A percentile compares a stretch with the other conserved stretches of the same genome.
phyloP scores from a whole-genome alignment of 2,329 filamentous ascomycete genomes.

The Leptographium procerum region DNA sequence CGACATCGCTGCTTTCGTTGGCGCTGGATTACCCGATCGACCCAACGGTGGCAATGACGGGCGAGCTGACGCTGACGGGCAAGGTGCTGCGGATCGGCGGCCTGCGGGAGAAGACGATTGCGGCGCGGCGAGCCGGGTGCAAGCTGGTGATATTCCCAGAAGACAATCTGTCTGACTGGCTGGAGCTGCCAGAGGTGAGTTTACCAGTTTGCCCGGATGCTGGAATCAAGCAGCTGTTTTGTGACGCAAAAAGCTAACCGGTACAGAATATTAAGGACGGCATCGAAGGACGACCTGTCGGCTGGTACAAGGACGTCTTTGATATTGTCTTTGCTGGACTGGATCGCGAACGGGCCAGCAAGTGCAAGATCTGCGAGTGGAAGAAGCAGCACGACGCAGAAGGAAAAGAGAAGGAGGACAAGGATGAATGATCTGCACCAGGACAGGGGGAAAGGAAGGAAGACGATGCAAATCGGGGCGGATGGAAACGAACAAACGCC shows the following conservation, averaged over 20 bases:
- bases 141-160: conserved; percentile 89
- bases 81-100: conserved; percentile 94
- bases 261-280: conserved; percentile 92
- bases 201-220: conserved; percentile 26
- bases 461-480: background rate
- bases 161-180: conserved; percentile 94
- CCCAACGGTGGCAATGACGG: conserved; percentile 92
- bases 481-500: background rate
- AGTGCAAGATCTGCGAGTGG: conserved; percentile 52
- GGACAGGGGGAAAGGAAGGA: background rate
- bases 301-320: conserved; percentile 93
- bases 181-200: conserved; percentile 89
- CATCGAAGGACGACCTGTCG: conserved; percentile 80
- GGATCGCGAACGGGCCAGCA: conserved; percentile 61
- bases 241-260: background rate
- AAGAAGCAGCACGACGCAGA: conserved; percentile 36
- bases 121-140: conserved; percentile 81
- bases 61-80: conserved; percentile 90
- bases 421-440: conserved; percentile 6
- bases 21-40: conserved; percentile 68
- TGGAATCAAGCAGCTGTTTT: background rate
- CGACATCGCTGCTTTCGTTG: conserved; percentile 79
- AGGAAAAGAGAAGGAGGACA: conserved; percentile 42
- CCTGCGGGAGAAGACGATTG: conserved; percentile 92
- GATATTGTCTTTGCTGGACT: conserved; percentile 77